Evolutionary conservation across 1,284 basidiomycete genomes (phyloP), one percentile per base, ranked within the genome.

Genomic region (Anthracocystis panici-leucophaei): DNA sequence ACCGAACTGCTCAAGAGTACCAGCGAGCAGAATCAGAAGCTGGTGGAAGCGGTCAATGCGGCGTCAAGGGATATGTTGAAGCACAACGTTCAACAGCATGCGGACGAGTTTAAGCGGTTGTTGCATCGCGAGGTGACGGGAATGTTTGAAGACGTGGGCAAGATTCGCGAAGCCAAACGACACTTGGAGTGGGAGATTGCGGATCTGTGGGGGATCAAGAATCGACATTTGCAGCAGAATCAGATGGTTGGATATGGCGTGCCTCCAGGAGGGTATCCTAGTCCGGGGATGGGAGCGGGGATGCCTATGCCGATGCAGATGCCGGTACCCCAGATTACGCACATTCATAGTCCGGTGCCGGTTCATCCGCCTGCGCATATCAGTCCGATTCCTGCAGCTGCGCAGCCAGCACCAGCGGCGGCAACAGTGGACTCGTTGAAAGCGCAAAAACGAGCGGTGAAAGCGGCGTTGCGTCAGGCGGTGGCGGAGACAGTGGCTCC

Each of bases 121-220:
- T 57, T 82, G 35, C 59, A 64, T 55, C 52, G 66, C 25, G 77
- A 81, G 57, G 75, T 82, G 12, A 65, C 49, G 18, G 62, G 60
- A 8, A 82, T 82, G 80, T 80, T 82, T 73, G 79, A 82, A 23
- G 80, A 82, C 35, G 79, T 82, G 8, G 80, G 79, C 40, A 79
- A 76, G 75, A 82, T 82, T 21, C 59, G 80, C 5, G 79, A 82
- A 56, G 74, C 73, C 6, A 82, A 82, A 45, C 38, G 77, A 4
- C 65, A 66, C 27, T 50, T 82, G 31, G 80, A 82, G 61, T 61
- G 66, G 23, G 80, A 82, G 46, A 81, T 82, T 41, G 73, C 78
- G 0, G 80, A 82, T 51, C 57, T 82, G 27, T 82, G 80, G 70
- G 53, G 64, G 25, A 79, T 82, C 59, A 82, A 82, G 62, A 53